Evolutionary conservation across 768 basidiomycete genomes (phyloP).

Genomic region (Kwoniella newhampshirensis): DNA sequence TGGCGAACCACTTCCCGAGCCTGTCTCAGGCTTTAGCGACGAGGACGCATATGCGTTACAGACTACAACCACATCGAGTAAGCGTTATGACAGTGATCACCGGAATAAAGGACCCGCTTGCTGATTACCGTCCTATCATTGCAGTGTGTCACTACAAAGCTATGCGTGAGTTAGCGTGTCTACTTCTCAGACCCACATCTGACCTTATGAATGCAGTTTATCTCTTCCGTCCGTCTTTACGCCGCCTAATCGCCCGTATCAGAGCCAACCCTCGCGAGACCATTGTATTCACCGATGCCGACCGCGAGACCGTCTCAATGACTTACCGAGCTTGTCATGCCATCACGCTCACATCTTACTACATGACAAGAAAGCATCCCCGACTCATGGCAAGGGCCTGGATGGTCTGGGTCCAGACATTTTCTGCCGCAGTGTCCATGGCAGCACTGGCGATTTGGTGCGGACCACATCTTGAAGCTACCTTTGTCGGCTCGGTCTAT

Average conservation of each 20-base stretch:
- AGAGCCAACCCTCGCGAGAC: conserved; percentile 14
- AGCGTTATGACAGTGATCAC: neutral
- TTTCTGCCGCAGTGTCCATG: conserved; percentile 46
- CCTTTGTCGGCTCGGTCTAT: conserved; percentile 36
- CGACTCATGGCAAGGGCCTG: conserved; percentile 35
- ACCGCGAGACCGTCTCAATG: conserved; percentile 29
- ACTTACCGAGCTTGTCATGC: conserved; percentile 43
- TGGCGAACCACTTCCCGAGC: conserved; percentile 25
- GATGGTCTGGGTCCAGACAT: conserved; percentile 47
- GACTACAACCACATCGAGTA: conserved; percentile 26
- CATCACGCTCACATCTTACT: conserved; percentile 34
- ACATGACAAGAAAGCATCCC: conserved; percentile 41
- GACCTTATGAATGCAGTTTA: conserved; percentile 26
- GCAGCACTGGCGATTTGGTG: conserved; percentile 47
- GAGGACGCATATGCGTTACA: conserved; percentile 25
- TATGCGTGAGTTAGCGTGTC: conserved; percentile 20
- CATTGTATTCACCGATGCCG: conserved; percentile 23
- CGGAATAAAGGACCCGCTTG: neutral
- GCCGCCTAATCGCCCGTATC: conserved; percentile 36
- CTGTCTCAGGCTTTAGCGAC: conserved; percentile 12
- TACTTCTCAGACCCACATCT: neutral
- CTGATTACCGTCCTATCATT: neutral
- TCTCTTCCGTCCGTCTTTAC: conserved; percentile 41
- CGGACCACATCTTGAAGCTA: conserved; percentile 37
- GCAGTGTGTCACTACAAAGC: conserved; percentile 48